Percentiles rank a stretch among this genome's conserved stretches.
These are phyloP conservation scores for Cornus florida DNA, from an alignment of 148 eudicot species.

Conservation along the genomic window DNA sequence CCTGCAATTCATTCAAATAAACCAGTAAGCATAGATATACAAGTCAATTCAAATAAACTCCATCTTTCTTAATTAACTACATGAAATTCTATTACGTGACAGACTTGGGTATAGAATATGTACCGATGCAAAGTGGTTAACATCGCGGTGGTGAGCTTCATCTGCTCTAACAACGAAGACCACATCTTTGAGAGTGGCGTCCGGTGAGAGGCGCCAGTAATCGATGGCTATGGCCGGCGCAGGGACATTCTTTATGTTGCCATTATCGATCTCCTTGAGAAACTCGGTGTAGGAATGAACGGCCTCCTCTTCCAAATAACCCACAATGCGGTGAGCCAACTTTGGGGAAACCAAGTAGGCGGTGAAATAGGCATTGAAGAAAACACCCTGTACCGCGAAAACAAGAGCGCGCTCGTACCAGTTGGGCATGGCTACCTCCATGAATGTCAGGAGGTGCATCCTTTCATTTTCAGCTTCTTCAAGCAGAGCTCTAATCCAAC, in stretches of 20 bases:
- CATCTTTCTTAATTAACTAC: too few species aligned
- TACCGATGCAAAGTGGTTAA: conserved; percentile 92
- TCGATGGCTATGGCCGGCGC: conserved; percentile 92
- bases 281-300: conserved; percentile 89
- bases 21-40: neutral
- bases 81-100: too few species aligned
- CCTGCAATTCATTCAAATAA: conserved; percentile 42
- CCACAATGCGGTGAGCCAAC: conserved; percentile 74
- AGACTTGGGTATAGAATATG: neutral
- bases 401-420: conserved; percentile 89
- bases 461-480: conserved; percentile 94
- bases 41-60: too few species aligned
- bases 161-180: conserved; percentile 83
- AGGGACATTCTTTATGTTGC: conserved; percentile 64
- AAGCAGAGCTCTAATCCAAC: conserved; percentile 82
- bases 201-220: conserved; percentile 68
- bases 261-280: conserved; percentile 71
- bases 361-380: conserved; percentile 85
- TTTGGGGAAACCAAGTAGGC: conserved; percentile 72
- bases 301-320: conserved; percentile 89
- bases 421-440: conserved; percentile 69
- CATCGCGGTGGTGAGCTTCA: conserved; percentile 95
- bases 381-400: conserved; percentile 76
- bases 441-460: conserved; percentile 97
- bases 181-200: conserved; percentile 72